These are phyloP conservation scores for Aspergillus felis DNA, from an alignment of 2,329 filamentous ascomycete genomes.

Conservation along the genomic window DNA sequence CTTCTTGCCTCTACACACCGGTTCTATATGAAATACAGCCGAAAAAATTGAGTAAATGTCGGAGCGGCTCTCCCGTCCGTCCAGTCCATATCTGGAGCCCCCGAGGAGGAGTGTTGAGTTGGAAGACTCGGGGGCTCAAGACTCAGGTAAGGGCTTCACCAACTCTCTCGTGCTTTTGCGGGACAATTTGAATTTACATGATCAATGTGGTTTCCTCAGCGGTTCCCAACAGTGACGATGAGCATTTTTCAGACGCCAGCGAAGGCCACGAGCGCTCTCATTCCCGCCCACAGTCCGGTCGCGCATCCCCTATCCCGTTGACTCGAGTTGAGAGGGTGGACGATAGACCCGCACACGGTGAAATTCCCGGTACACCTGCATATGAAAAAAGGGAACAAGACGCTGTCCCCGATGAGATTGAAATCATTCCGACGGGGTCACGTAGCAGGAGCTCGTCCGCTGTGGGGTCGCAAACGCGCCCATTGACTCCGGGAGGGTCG, in stretches of 20 bases:
- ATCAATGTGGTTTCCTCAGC: constrained; percentile 21
- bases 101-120: constrained; percentile 54
- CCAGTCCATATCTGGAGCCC: constrained; percentile 47
- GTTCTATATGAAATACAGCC: constrained; percentile 9
- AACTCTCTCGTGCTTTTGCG: neutral
- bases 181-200: neutral
- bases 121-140: constrained; percentile 55
- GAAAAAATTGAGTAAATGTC: constrained; percentile 27
- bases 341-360: constrained; percentile 55
- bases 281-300: constrained; percentile 37
- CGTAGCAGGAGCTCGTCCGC: constrained; percentile 39
- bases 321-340: constrained; percentile 64
- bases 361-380: constrained; percentile 58
- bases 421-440: constrained; percentile 50
- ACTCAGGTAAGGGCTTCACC: constrained; percentile 44
- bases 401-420: constrained; percentile 61
- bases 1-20: constrained; percentile 7
- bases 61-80: constrained; percentile 33
- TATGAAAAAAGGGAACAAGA: constrained; percentile 57
- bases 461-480: constrained; percentile 41
- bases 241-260: constrained; percentile 64
- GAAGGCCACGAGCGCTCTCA: constrained; percentile 47
- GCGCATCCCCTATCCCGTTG: constrained; percentile 53
- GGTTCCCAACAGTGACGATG: constrained; percentile 52
- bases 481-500: constrained; percentile 49